These are phyloP conservation scores for Maudiozyma bulderi DNA, from an alignment of 805 yeast species.

Conservation along the genomic window DNA sequence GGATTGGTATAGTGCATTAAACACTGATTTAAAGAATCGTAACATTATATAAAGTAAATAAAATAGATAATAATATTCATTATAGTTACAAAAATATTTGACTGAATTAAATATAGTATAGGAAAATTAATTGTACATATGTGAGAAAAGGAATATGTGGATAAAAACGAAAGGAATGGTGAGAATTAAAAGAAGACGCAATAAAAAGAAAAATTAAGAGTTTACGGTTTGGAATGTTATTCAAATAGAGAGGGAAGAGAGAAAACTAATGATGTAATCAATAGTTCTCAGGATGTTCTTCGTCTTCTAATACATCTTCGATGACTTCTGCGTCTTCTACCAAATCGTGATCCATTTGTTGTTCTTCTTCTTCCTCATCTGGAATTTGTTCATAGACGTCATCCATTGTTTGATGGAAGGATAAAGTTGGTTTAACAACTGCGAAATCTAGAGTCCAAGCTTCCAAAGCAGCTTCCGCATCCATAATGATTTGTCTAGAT, in stretches of 20 bases:
- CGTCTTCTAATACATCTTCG: conserved; percentile 1
- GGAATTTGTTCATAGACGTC: conserved; percentile 40
- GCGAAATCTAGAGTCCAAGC: conserved; percentile 96
- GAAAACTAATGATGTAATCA: not conserved
- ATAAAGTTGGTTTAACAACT: conserved; percentile 85
- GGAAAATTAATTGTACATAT: too few relatives aligned
- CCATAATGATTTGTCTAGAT: conserved; percentile 93
- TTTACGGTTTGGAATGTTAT: not conserved
- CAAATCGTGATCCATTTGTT: not conserved
- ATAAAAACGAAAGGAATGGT: too few relatives aligned
- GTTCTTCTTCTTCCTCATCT: not conserved
- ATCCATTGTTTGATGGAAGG: conserved; percentile 66
- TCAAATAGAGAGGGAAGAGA: not conserved
- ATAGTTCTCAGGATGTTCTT: conserved; percentile 3
- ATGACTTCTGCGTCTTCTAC: conserved; percentile 1
- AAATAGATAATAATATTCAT: not conserved
- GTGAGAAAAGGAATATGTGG: too few relatives aligned
- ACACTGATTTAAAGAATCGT: conserved; percentile 24
- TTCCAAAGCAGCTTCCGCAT: conserved; percentile 90
- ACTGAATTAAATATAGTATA: too few relatives aligned
- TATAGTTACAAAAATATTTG: not conserved
- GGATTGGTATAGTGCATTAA: conserved; percentile 25
- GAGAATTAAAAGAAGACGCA: too few relatives aligned
- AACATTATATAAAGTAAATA: not conserved
- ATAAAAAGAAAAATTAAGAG: not conserved